Conservation (phyloP, 2,329 filamentous ascomycete genomes). For the Aspergillus sp. region DNA sequence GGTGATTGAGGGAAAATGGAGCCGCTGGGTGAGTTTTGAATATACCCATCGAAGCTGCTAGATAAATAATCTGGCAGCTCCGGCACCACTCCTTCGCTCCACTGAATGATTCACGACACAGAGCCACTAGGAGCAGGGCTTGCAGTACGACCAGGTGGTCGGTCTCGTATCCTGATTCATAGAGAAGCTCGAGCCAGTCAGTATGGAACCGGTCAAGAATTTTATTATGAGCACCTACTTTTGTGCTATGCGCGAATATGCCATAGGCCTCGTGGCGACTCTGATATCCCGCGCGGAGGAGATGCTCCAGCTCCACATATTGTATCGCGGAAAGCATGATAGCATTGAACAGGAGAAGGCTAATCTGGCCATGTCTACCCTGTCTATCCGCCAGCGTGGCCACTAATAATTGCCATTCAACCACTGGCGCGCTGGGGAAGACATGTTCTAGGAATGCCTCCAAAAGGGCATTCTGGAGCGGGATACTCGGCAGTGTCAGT, state of each 20-base stretch:
- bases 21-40: neutral
- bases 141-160: neutral
- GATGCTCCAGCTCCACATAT: neutral
- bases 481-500: neutral
- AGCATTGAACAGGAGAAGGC: neutral
- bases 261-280: neutral
- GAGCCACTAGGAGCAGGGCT: neutral
- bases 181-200: neutral
- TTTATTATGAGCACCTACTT: neutral
- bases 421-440: neutral
- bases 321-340: neutral
- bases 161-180: neutral
- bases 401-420: neutral
- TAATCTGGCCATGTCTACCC: neutral
- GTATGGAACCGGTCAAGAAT: neutral
- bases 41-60: neutral
- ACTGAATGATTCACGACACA: neutral
- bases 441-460: slow-evolving; percentile 1
- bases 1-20: neutral
- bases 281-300: neutral
- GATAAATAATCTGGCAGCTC: neutral
- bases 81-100: neutral
- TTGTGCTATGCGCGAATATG: neutral
- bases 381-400: neutral
- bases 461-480: neutral